Base-by-base conservation (phyloP, 306 rosid genomes). In the Quercus suber region DNA sequence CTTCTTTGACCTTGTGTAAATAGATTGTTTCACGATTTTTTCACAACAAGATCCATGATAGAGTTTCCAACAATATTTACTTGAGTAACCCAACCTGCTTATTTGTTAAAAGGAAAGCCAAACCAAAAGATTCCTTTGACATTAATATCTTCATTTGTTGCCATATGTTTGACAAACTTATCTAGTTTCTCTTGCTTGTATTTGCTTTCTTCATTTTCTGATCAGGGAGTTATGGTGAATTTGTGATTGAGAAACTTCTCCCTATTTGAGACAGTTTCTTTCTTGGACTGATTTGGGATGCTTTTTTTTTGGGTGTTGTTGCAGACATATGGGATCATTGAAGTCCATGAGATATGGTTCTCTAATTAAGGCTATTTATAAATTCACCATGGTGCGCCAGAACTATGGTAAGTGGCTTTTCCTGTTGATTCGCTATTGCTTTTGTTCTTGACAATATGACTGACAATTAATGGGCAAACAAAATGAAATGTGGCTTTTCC, bases 251-350 rank as follows among this genome's bases (percentile, higher is more conserved):
- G 25, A 69, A 81, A 55, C 78, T 74, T 78, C 43, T 49, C 69
- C 33, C 58, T 35, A 1, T 27, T 37, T 51, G 9, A n/a, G 77
- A 9, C 17, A 43, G 14, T 41, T 69, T 72, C 45, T 78, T 74
- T 25, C 75, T 75, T 73, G 71, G 80, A 60, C 73, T 78, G 72
- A 73, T 25, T 79, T 77, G 64, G 37, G 55, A 80, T 73, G 35
- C 57, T 20, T 56, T 58, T 73, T 78, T 31, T 41, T 41, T 41
- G 45, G 45, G 45, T 60, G 52, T 71, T 60, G 52, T 71, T 82
- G 68, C 88, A 91, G 98, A 78, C 97, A 94, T 72, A 93, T 93
- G 97, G 97, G 98, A 74, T 74, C 93, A 8, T 75, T 93, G 87
- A 82, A 87, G 71, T 84, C 75, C 78, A 76, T 90, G 95, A 91